Evolutionary conservation across 345 rosid species (phyloP).

Genomic region (Schrenkiella parvula): DNA sequence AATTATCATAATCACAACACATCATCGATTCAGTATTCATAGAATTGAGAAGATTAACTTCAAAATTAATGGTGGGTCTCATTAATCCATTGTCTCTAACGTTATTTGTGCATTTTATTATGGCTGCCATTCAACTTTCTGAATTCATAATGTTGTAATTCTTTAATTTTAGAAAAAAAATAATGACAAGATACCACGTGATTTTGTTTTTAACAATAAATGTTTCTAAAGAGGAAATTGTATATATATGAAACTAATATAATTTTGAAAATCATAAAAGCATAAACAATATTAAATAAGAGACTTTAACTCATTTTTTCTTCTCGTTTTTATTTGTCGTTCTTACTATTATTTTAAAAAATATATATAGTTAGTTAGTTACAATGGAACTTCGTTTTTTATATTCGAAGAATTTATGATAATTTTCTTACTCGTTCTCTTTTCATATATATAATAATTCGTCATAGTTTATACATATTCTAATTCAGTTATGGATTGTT

Average conservation of each 20-base stretch:
- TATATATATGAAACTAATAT: neutral
- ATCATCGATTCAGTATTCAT: conserved; percentile 7
- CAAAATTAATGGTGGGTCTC: conserved; percentile 20
- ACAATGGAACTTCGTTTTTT: neutral
- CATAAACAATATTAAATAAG: neutral
- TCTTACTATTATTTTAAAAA: too few relatives aligned
- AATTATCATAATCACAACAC: conserved; percentile 16
- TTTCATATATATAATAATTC: too few relatives aligned
- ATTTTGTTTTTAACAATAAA: neutral
- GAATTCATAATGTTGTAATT: neutral
- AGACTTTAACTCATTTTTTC: neutral
- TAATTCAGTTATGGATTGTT: too few relatives aligned
- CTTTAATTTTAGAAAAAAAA: neutral
- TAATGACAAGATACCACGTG: conserved; percentile 18
- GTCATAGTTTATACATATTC: too few relatives aligned
- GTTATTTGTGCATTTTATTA: conserved; percentile 16
- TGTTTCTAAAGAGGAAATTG: neutral
- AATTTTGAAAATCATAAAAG: neutral
- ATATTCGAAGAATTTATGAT: neutral
- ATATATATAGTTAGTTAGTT: neutral
- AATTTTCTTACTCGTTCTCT: too few relatives aligned
- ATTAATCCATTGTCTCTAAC: conserved; percentile 10
- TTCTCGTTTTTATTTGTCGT: neutral
- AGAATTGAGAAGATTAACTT: conserved; percentile 14
- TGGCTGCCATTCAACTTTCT: neutral